These are phyloP conservation scores for Avena insularis DNA, from an alignment of 176 grass and related monocot species.

Conservation along the genomic window DNA sequence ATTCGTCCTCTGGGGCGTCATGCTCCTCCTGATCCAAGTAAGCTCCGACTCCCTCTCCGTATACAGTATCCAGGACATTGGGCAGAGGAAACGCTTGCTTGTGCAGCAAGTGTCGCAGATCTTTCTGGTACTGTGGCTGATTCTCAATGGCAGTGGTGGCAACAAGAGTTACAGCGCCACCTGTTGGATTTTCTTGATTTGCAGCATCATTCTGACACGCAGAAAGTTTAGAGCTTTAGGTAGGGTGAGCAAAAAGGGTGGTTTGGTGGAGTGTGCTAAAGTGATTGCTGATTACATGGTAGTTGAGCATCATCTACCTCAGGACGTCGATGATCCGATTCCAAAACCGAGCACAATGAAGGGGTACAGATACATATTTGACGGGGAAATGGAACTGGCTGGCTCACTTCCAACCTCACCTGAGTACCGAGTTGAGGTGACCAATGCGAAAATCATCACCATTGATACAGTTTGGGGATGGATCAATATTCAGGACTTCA, in stretches of 20 bases:
- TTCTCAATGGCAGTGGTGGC: neutral
- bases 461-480: conserved; percentile 16
- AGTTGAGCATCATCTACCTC: neutral
- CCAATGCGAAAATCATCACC: neutral
- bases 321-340: neutral
- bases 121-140: conserved; percentile 1
- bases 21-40: conserved; percentile 26
- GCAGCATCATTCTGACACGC: neutral
- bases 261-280: neutral
- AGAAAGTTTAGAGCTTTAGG: neutral
- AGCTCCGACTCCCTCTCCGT: neutral
- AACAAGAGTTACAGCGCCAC: neutral
- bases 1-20: conserved; percentile 27
- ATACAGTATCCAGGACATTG: conserved; percentile 18
- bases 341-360: neutral
- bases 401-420: neutral
- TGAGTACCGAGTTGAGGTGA: neutral
- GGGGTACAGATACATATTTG: neutral
- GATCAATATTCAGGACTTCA: neutral
- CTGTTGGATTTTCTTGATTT: neutral
- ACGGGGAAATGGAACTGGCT: neutral
- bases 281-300: neutral
- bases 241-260: neutral
- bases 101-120: neutral
- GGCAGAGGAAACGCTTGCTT: conserved; percentile 24